These are phyloP conservation scores for Plasmodium cynomolgi DNA, from an alignment of 169 alveolate genomes.

Conservation along the genomic window DNA sequence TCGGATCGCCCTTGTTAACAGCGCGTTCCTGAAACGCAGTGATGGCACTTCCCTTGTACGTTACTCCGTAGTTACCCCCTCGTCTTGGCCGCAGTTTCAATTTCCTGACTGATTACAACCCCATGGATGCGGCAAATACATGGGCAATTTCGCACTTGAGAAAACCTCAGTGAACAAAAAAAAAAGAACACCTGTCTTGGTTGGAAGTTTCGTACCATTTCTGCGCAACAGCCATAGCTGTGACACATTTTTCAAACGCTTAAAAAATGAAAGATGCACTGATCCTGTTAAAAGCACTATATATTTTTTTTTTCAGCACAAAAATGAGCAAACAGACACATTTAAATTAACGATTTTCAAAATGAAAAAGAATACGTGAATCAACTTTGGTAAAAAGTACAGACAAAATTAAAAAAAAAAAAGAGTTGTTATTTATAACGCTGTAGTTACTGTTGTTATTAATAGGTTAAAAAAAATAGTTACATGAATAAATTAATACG, in stretches of 20 bases:
- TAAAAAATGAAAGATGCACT: neutral
- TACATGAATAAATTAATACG: neutral
- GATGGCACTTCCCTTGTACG: neutral
- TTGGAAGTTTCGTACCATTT: neutral
- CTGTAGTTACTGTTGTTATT: neutral
- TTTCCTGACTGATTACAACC: neutral
- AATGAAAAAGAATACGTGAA: neutral
- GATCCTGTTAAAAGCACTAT: neutral
- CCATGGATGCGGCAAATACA: neutral
- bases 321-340: neutral
- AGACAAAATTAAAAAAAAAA: neutral
- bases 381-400: neutral
- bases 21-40: neutral
- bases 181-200: neutral
- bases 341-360: neutral
- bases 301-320: neutral
- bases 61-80: neutral
- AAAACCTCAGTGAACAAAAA: neutral
- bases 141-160: neutral
- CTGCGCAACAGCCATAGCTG: neutral
- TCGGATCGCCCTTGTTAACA: neutral
- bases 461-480: neutral
- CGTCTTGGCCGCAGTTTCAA: neutral
- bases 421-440: neutral
- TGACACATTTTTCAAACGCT: neutral